These are phyloP conservation scores for Cryphonectria carpinicola DNA, from an alignment of 2,329 filamentous ascomycete genomes.

Conservation along the genomic window DNA sequence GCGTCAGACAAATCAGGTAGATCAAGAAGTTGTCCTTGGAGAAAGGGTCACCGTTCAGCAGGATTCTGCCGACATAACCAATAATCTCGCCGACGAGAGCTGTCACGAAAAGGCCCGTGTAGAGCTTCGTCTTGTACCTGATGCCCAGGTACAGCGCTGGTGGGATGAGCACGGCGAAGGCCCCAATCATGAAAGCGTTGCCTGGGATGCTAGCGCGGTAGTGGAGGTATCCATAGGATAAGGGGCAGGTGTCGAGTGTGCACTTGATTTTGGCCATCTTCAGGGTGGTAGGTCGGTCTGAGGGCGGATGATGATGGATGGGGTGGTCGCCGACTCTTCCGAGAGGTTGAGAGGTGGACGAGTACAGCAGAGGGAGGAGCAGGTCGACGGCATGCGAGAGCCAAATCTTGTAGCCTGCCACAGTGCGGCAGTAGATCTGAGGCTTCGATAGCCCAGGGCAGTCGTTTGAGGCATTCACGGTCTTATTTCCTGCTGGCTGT, in stretches of 20 bases:
- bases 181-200: slow-evolving; percentile 31
- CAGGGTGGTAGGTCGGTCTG: background rate
- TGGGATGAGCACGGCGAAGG: slow-evolving; percentile 28
- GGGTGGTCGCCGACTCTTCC: background rate
- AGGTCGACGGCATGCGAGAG: background rate
- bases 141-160: slow-evolving; percentile 28
- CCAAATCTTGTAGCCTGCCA: background rate
- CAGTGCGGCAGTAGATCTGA: background rate
- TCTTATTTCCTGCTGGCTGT: background rate
- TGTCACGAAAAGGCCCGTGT: slow-evolving; percentile 39
- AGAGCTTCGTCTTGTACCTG: slow-evolving; percentile 30
- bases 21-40: slow-evolving; percentile 34
- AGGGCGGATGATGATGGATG: background rate
- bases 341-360: background rate
- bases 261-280: background rate
- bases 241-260: slow-evolving; percentile 10
- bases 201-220: slow-evolving; percentile 34
- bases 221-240: slow-evolving; percentile 12
- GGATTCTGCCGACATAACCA: slow-evolving; percentile 51
- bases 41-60: slow-evolving; percentile 47
- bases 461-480: background rate
- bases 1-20: slow-evolving; percentile 8
- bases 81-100: slow-evolving; percentile 51
- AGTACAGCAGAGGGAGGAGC: background rate
- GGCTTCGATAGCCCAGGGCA: background rate